These are phyloP conservation scores for Solanum bulbocastanum DNA, from an alignment of 257 asterid genomes.

Conservation along the genomic window DNA sequence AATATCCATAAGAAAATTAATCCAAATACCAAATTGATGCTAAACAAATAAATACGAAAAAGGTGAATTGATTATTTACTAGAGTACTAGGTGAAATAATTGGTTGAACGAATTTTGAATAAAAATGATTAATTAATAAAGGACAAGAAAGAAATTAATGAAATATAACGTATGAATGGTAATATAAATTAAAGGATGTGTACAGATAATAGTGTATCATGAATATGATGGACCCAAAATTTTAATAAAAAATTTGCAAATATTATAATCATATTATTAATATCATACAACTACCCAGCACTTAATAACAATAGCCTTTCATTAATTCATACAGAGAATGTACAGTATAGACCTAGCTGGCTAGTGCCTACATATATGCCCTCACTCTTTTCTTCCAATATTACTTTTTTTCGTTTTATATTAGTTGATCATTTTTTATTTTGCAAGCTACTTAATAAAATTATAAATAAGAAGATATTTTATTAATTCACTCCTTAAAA, in stretches of 20 bases:
- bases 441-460: background rate
- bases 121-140: background rate
- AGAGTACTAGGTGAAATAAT: background rate
- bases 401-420: background rate
- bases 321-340: slow-evolving; percentile 4
- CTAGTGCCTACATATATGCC: background rate
- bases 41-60: background rate
- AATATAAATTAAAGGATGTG: background rate
- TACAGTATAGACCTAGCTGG: slow-evolving; percentile 2
- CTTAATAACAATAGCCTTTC: background rate
- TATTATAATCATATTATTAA: slow-evolving; percentile 13
- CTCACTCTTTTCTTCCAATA: background rate
- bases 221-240: slow-evolving; percentile 24
- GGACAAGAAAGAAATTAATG: background rate
- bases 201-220: background rate
- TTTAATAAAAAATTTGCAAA: slow-evolving; percentile 5
- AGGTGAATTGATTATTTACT: background rate
- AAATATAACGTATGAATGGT: background rate
- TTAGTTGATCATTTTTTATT: no score
- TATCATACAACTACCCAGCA: slow-evolving; percentile 32
- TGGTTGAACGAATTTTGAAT: background rate
- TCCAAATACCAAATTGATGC: background rate
- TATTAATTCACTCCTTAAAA: no score
- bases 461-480: no score
- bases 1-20: background rate